Evolutionary conservation across 2,329 filamentous ascomycete genomes (phyloP).

Genomic region (Colletotrichum sp.): DNA sequence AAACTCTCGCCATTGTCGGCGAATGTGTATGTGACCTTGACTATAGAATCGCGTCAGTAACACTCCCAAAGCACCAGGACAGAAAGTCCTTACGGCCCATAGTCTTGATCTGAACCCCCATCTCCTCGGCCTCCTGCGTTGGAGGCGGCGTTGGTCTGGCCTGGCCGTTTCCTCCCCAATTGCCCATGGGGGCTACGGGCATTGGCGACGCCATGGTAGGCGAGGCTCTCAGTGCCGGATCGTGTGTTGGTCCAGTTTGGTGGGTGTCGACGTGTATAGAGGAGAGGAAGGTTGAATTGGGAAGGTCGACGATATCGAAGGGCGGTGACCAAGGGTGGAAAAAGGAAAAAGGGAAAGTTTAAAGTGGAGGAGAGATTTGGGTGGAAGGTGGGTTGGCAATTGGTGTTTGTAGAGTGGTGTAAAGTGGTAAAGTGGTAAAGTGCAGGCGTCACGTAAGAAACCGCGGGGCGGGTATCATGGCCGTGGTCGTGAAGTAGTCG

Average conservation of each 20-base stretch:
- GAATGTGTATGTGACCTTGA: conserved; percentile 97
- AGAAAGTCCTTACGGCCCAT: conserved; percentile 68
- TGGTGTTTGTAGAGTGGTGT: conserved; percentile 18
- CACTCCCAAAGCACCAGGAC: not conserved
- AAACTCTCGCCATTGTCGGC: conserved; percentile 88
- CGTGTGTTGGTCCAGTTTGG: conserved; percentile 1
- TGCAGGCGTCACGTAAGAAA: conserved; percentile 22
- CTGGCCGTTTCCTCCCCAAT: conserved; percentile 35
- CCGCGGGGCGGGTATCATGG: conserved; percentile 22
- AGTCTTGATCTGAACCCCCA: conserved; percentile 62
- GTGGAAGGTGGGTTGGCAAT: conserved; percentile 4
- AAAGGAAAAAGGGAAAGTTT: conserved; percentile 5
- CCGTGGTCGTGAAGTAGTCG: conserved; percentile 21
- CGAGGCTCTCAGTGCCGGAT: conserved; percentile 12
- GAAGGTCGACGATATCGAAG: conserved; percentile 2
- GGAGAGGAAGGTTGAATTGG: not conserved
- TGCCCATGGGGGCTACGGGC: conserved; percentile 34
- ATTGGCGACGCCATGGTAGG: conserved; percentile 45
- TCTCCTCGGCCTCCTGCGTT: conserved; percentile 40
- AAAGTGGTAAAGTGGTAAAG: conserved; percentile 18
- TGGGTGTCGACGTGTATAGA: not conserved
- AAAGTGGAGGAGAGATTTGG: conserved; percentile 10
- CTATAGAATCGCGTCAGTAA: conserved; percentile 47
- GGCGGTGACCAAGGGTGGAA: conserved; percentile 1
- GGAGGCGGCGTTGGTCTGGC: conserved; percentile 13